A percentile compares a stretch with the other conserved stretches of the same genome.
Evolutionary conservation across 495 filamentous ascomycete genomes (phyloP).

Genomic region (Cenococcum geophilum): DNA sequence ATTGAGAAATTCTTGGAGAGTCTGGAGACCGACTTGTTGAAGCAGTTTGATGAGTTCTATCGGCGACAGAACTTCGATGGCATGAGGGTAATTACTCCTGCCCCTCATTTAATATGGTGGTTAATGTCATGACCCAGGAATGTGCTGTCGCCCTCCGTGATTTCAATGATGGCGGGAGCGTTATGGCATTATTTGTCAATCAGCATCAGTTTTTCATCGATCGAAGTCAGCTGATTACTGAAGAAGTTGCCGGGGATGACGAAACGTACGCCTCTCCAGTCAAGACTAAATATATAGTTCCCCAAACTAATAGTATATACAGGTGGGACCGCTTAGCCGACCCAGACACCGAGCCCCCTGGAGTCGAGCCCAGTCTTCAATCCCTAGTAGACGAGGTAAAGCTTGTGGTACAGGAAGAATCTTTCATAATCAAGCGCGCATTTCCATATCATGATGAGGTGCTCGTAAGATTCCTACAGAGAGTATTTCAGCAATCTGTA

Average conservation of each 20-base stretch:
- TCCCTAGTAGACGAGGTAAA: conserved; percentile 88
- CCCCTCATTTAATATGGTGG: neutral
- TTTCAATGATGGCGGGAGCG: conserved; percentile 91
- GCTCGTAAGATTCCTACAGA: conserved; percentile 81
- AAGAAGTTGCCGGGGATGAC: conserved; percentile 76
- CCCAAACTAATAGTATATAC: neutral
- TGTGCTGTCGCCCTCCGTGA: conserved; percentile 91
- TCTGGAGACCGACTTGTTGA: conserved; percentile 88
- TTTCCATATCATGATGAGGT: conserved; percentile 97
- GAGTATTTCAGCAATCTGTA: conserved; percentile 88
- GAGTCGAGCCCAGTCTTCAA: conserved; percentile 86
- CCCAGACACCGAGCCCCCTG: conserved; percentile 83
- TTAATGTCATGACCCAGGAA: conserved; percentile 22
- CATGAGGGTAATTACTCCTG: conserved; percentile 49
- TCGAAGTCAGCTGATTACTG: conserved; percentile 77
- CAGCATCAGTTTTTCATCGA: conserved; percentile 99
- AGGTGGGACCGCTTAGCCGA: conserved; percentile 82
- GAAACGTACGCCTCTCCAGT: conserved; percentile 49
- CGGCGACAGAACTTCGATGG: conserved; percentile 88
- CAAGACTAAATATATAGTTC: conserved; percentile 1
- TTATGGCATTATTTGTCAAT: conserved; percentile 93
- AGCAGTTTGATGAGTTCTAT: conserved; percentile 96
- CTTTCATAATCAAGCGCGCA: conserved; percentile 86
- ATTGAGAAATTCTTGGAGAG: conserved; percentile 97
- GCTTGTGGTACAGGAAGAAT: conserved; percentile 94